These are phyloP conservation scores for Stemphylium lycopersici DNA, from an alignment of 2,329 filamentous ascomycete species.

Conservation along the genomic window DNA sequence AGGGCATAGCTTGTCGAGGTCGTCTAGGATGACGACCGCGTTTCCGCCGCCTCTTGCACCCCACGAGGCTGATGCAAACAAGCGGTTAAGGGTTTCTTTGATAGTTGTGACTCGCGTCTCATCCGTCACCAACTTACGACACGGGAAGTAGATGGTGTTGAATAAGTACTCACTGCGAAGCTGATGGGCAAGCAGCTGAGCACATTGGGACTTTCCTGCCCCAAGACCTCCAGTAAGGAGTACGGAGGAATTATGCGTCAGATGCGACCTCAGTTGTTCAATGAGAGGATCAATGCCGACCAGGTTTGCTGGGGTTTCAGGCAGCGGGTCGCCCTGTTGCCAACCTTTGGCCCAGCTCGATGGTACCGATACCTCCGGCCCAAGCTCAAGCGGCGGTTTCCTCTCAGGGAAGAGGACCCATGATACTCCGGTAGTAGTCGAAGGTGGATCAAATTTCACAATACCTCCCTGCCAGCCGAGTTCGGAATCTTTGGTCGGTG, in stretches of 20 bases:
- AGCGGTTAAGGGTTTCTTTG: constrained; percentile 81
- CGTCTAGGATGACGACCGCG: constrained; percentile 85
- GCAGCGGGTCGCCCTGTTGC: constrained; percentile 63
- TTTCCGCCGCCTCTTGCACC: constrained; percentile 84
- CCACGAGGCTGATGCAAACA: constrained; percentile 92
- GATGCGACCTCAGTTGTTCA: constrained; percentile 72
- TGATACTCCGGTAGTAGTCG: constrained; percentile 34
- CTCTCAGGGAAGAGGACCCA: constrained; percentile 84
- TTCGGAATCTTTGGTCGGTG: constrained; percentile 62
- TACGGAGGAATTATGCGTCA: constrained; percentile 86
- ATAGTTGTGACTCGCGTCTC: constrained; percentile 88
- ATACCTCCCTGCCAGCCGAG: constrained; percentile 80
- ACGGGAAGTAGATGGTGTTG: constrained; percentile 84
- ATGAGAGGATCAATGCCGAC: constrained; percentile 86
- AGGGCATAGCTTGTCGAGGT: constrained; percentile 90
- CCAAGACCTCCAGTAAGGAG: constrained; percentile 88
- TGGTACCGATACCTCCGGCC: constrained; percentile 72
- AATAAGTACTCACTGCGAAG: constrained; percentile 77
- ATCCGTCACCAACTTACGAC: constrained; percentile 84
- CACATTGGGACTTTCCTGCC: constrained; percentile 84
- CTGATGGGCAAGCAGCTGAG: constrained; percentile 74
- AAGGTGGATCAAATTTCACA: constrained; percentile 73
- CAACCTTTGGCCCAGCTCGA: constrained; percentile 56
- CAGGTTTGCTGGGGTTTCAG: constrained; percentile 63
- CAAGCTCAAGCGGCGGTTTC: constrained; percentile 75